Conservation (phyloP, 1,284 basidiomycete genomes). For the Cutaneotrichosporon sp. region DNA sequence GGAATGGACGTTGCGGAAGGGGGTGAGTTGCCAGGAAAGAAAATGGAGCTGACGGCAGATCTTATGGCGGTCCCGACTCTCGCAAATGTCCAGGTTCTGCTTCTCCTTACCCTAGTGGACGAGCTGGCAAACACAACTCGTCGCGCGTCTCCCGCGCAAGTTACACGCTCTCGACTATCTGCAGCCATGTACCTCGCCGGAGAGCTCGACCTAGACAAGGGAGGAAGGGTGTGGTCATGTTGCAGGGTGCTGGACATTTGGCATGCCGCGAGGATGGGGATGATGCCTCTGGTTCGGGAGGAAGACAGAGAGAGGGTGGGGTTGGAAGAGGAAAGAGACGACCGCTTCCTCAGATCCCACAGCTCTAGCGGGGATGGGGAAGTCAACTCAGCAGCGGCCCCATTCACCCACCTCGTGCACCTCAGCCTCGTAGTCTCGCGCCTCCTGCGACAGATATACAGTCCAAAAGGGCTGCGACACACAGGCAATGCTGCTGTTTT, state of each 20-base stretch:
- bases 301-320: background rate
- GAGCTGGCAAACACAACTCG: conserved; percentile 21
- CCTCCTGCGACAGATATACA: conserved; percentile 20
- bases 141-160: conserved; percentile 14
- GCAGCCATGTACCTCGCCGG: conserved; percentile 25
- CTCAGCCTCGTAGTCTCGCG: conserved; percentile 16
- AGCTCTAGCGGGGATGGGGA: too few relatives aligned
- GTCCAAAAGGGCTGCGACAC: conserved; percentile 17
- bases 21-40: conserved; percentile 11
- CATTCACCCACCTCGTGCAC: conserved; percentile 13
- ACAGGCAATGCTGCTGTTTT: conserved; percentile 15
- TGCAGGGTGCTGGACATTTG: conserved; percentile 25
- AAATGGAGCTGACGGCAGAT: conserved; percentile 11
- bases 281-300: conserved; percentile 6
- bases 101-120: conserved; percentile 24
- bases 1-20: conserved; percentile 18
- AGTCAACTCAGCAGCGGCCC: too few relatives aligned
- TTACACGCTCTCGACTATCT: conserved; percentile 17
- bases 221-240: conserved; percentile 24
- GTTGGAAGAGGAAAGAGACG: too few relatives aligned
- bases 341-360: too few relatives aligned
- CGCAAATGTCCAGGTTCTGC: conserved; percentile 26
- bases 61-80: conserved; percentile 17
- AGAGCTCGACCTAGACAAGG: conserved; percentile 12
- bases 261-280: conserved; percentile 22